A percentile compares a stretch with the other conserved stretches of the same genome.
Evolutionary conservation across 768 basidiomycete species (phyloP).

Genomic region (Cyclocybe cylindracea): DNA sequence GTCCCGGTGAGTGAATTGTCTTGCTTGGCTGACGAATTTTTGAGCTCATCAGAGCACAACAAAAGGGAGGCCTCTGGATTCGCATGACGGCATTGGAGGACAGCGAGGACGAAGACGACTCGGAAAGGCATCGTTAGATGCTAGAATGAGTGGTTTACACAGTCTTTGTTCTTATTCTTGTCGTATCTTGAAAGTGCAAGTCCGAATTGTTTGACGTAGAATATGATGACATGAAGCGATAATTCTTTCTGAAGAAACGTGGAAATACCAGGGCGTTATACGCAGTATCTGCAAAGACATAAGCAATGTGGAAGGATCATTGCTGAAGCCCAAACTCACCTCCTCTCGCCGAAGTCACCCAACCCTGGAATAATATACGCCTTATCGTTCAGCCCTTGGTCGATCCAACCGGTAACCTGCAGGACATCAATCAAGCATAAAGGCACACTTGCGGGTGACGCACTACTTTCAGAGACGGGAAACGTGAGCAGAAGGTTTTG

Average conservation of each 20-base stretch:
- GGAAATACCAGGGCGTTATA: background rate
- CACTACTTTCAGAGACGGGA: constrained; percentile 78
- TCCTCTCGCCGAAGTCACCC: constrained; percentile 96
- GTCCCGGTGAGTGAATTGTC: constrained; percentile 22
- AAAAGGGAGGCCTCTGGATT: constrained; percentile 33
- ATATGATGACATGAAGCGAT: background rate
- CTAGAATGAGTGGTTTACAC: too few relatives aligned
- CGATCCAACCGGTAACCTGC: constrained; percentile 95
- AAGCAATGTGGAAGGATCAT: background rate
- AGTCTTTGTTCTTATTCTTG: too few relatives aligned
- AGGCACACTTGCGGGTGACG: constrained; percentile 25
- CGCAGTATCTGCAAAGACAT: constrained; percentile 9
- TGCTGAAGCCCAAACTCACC: constrained; percentile 40
- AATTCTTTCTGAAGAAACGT: background rate
- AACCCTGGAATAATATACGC: constrained; percentile 91
- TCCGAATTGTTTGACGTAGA: background rate
- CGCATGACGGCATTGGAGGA: constrained; percentile 23
- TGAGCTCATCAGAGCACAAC: background rate
- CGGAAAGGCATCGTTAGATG: too few relatives aligned
- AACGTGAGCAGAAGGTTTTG: constrained; percentile 72
- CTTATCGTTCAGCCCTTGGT: constrained; percentile 88
- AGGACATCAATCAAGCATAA: background rate
- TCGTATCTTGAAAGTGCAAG: background rate
- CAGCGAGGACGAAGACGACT: background rate
- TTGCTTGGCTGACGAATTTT: constrained; percentile 7